These are phyloP conservation scores for Cornus controversa DNA, from an alignment of 148 eudicot genomes.

Conservation along the genomic window DNA sequence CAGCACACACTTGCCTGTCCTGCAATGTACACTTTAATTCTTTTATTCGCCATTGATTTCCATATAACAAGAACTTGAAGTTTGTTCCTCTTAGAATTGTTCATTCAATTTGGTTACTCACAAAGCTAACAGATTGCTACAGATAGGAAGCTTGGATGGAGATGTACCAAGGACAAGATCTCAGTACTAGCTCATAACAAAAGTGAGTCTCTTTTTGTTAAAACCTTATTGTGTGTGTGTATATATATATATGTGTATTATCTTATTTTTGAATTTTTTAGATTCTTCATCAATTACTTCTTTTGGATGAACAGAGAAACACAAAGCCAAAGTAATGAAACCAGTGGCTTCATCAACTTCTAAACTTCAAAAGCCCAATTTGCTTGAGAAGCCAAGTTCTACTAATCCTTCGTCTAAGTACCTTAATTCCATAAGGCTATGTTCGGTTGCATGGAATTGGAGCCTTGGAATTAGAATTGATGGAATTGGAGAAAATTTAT, in stretches of 20 bases:
- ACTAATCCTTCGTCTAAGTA: constrained; percentile 22
- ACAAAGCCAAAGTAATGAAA: not conserved
- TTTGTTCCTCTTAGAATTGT: not conserved
- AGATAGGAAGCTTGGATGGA: constrained; percentile 25
- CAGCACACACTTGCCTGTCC: not conserved
- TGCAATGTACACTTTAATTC: constrained; percentile 17
- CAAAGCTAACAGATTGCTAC: constrained; percentile 40
- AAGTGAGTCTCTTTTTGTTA: no score
- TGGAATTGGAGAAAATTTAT: no score
- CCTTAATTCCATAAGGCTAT: constrained; percentile 36
- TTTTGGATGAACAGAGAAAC: constrained; percentile 15
- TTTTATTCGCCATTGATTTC: not conserved
- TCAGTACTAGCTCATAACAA: constrained; percentile 18
- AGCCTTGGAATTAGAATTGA: no score
- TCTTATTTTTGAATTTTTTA: not conserved
- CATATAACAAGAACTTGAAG: not conserved
- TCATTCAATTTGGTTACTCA: constrained; percentile 14
- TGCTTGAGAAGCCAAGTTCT: no score
- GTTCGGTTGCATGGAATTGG: no score
- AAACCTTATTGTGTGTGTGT: no score
- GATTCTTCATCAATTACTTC: not conserved
- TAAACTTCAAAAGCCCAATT: not conserved
- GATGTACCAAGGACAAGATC: no score
- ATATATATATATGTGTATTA: no score
- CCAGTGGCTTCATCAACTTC: not conserved